phyloP scores from a whole-genome alignment of 257 asterid genomes.

The Scutellaria galericulata region DNA sequence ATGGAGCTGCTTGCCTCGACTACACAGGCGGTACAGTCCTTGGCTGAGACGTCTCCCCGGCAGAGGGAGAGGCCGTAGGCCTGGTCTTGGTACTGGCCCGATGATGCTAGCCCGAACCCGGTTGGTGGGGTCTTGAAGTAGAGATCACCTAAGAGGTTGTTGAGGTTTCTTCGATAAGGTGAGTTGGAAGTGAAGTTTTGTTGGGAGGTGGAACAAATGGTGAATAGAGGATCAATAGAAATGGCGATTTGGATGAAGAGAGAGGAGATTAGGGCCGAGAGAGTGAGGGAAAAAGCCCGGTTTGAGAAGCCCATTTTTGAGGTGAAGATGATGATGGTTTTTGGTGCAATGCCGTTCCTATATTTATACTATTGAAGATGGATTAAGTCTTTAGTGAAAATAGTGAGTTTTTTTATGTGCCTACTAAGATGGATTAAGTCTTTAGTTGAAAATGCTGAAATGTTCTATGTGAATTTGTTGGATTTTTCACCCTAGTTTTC shows the following conservation, averaged over 20 bases:
- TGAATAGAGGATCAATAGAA: conserved; percentile 37
- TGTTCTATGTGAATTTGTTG: conserved; percentile 15
- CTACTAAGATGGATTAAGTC: not conserved
- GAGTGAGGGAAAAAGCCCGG: conserved; percentile 11
- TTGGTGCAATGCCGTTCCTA: not conserved
- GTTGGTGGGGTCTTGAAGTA: conserved; percentile 44
- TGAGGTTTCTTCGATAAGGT: conserved; percentile 37
- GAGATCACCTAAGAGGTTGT: conserved; percentile 33
- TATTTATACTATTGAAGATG: not conserved
- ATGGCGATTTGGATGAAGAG: conserved; percentile 34
- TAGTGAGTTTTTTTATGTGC: not conserved
- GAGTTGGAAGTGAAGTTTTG: conserved; percentile 39
- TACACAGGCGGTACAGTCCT: conserved; percentile 42
- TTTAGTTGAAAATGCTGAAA: conserved; percentile 27
- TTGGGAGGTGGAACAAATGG: conserved; percentile 42
- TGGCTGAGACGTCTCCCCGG: conserved; percentile 42
- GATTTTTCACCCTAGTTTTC: not conserved
- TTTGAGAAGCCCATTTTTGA: conserved; percentile 18
- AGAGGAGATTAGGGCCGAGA: conserved; percentile 24
- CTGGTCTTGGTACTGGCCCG: conserved; percentile 33
- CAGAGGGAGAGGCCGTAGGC: conserved; percentile 48
- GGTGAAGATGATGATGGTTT: not conserved
- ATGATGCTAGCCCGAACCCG: conserved; percentile 39
- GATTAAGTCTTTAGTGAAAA: not conserved
- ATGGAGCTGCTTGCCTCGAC: conserved; percentile 39